Percentiles rank a stretch among this genome's conserved stretches.
Conservation (phyloP, 2,329 filamentous ascomycete species). For the Cytospora schulzeri region DNA sequence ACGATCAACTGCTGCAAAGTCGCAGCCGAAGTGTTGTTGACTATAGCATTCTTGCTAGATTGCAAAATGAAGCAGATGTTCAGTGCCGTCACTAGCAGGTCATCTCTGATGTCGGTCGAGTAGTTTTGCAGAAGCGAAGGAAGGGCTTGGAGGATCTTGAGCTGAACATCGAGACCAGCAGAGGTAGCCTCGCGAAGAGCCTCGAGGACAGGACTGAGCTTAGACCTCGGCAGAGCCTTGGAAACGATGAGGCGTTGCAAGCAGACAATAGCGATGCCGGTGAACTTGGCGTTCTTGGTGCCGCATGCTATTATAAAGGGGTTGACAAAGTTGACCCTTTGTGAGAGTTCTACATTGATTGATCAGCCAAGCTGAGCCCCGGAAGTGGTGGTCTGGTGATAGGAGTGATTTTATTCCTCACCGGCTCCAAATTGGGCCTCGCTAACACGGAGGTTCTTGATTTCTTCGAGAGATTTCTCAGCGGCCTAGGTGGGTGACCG, state of each 20-base stretch:
- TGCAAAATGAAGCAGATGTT: conserved; percentile 93
- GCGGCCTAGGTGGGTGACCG: conserved; percentile 63
- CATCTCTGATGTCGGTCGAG: conserved; percentile 75
- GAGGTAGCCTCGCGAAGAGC: conserved; percentile 83
- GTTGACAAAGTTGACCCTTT: conserved; percentile 81
- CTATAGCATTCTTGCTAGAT: conserved; percentile 86
- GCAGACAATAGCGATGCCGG: conserved; percentile 82
- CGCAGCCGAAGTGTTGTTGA: conserved; percentile 95
- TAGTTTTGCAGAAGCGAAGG: conserved; percentile 92
- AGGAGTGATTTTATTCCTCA: conserved; percentile 41
- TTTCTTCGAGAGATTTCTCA: conserved; percentile 88
- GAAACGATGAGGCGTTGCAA: conserved; percentile 86
- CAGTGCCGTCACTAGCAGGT: conserved; percentile 77
- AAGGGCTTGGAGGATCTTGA: conserved; percentile 92
- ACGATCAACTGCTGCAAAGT: conserved; percentile 93
- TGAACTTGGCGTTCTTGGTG: conserved; percentile 88
- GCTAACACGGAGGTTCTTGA: conserved; percentile 73
- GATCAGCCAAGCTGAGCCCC: conserved; percentile 31
- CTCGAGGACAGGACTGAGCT: conserved; percentile 83
- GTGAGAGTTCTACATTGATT: conserved; percentile 69
- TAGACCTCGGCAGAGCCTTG: conserved; percentile 74
- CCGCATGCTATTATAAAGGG: conserved; percentile 93
- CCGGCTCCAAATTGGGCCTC: conserved; percentile 66
- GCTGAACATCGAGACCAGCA: conserved; percentile 82
- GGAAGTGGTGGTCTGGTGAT: conserved; percentile 48